Percentiles rank a stretch among this genome's conserved stretches.
phyloP scores from a whole-genome alignment of 106 monocot species.

The Ottelia alismoides region DNA sequence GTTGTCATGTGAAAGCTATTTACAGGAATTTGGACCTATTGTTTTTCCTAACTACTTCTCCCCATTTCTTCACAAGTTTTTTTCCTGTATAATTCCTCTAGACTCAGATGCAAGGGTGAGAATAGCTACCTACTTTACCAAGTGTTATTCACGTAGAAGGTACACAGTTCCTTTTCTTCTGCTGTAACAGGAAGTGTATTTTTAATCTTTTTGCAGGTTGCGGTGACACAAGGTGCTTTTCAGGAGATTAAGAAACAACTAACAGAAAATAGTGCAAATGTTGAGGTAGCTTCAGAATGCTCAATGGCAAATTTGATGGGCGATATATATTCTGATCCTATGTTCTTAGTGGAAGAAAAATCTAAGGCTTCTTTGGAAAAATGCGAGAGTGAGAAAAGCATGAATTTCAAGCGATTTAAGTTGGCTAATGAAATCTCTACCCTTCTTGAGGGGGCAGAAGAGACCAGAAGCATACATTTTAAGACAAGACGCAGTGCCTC shows the following conservation, averaged over 20 bases:
- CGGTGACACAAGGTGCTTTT: conserved; percentile 61
- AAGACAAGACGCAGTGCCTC: too few species aligned
- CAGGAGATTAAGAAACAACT: conserved; percentile 50
- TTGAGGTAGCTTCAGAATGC: background rate
- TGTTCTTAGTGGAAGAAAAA: too few species aligned
- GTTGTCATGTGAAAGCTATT: conserved; percentile 77
- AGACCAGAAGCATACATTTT: too few species aligned
- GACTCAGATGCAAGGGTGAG: conserved; percentile 85
- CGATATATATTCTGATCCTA: background rate
- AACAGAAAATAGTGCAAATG: background rate
- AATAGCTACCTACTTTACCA: background rate
- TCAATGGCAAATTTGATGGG: background rate
- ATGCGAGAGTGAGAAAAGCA: too few species aligned
- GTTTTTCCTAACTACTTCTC: conserved; percentile 87
- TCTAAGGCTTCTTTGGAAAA: too few species aligned
- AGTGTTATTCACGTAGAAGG: background rate
- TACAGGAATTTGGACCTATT: conserved; percentile 61
- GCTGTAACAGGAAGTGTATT: background rate
- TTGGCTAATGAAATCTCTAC: too few species aligned
- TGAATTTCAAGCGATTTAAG: too few species aligned
- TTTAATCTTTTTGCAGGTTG: conserved; percentile 40
- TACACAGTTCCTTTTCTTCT: background rate
- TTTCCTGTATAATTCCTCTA: conserved; percentile 82
- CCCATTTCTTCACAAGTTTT: conserved; percentile 87
- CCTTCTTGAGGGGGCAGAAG: too few species aligned